Evolutionary conservation across 352 stramenopile species (phyloP).

Genomic region (Globisporangium cederbergense): DNA sequence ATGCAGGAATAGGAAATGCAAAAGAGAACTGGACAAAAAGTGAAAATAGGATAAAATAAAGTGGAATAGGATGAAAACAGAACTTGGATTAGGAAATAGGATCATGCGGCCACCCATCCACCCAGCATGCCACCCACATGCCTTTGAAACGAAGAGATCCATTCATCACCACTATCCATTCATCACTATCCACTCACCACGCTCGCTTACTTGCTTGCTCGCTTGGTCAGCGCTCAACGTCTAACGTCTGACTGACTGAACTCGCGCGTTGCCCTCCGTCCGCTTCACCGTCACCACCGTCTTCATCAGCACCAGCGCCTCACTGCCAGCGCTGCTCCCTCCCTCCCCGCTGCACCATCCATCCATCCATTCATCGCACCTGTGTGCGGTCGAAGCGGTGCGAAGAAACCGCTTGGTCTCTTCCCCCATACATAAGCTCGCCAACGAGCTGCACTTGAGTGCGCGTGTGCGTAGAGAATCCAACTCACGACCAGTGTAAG

Average conservation of each 20-base stretch:
- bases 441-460: neutral
- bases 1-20: too few species aligned
- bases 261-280: neutral
- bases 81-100: too few species aligned
- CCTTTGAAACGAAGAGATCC: constrained; percentile 10
- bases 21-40: too few species aligned
- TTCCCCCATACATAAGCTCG: neutral
- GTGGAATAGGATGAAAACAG: too few species aligned
- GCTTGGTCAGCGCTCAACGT: neutral
- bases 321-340: neutral
- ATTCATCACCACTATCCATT: neutral
- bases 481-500: neutral
- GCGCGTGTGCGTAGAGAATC: neutral
- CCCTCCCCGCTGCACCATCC: neutral
- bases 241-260: neutral
- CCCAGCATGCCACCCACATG: neutral
- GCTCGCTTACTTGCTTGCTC: neutral
- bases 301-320: neutral
- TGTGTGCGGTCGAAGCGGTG: neutral
- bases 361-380: constrained; percentile 1
- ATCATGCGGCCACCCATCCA: too few species aligned
- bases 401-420: neutral
- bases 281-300: neutral
- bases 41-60: too few species aligned
- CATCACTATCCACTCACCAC: neutral